Percentiles rank a stretch among this genome's conserved stretches.
Conservation (phyloP, 768 basidiomycete genomes). For the Psilocybe tampanensis region DNA sequence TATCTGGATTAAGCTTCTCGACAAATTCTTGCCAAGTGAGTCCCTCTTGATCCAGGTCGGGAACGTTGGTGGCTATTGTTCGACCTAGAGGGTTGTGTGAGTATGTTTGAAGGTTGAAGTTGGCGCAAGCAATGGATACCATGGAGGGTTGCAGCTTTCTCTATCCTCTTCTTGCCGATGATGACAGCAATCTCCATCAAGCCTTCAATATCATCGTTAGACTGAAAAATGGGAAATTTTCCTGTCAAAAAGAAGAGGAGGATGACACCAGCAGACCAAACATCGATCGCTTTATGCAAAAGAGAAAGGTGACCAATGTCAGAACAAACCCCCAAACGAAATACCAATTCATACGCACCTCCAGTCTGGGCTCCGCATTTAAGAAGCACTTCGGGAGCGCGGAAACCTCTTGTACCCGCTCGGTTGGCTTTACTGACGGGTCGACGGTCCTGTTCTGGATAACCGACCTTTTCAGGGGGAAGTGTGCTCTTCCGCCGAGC, state of each 20-base stretch:
- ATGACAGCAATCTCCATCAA: conserved; percentile 93
- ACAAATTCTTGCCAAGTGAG: conserved; percentile 77
- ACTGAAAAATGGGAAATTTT: conserved; percentile 94
- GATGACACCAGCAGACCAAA: conserved; percentile 95
- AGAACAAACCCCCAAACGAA: not conserved
- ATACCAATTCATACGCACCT: conserved; percentile 50
- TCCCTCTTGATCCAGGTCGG: conserved; percentile 68
- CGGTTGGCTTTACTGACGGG: conserved; percentile 87
- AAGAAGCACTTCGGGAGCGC: conserved; percentile 93
- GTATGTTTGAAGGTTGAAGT: not conserved
- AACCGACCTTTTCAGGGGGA: conserved; percentile 75
- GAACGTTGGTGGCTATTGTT: conserved; percentile 88
- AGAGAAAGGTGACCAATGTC: not conserved
- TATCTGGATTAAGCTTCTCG: conserved; percentile 72
- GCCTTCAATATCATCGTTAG: conserved; percentile 92
- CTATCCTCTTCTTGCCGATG: conserved; percentile 82
- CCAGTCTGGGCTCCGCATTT: conserved; percentile 94
- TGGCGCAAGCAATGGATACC: conserved; percentile 56
- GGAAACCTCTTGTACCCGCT: conserved; percentile 95
- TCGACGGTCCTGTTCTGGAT: conserved; percentile 76
- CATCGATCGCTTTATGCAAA: conserved; percentile 75
- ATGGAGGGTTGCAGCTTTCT: conserved; percentile 84
- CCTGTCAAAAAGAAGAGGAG: conserved; percentile 88
- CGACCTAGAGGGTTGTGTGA: conserved; percentile 59
- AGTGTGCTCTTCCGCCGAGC: conserved; percentile 54